Percentiles rank a stretch among this genome's conserved stretches.
Evolutionary conservation across 2,329 filamentous ascomycete genomes (phyloP).

Genomic region (Aspergillus pseudoterreus): DNA sequence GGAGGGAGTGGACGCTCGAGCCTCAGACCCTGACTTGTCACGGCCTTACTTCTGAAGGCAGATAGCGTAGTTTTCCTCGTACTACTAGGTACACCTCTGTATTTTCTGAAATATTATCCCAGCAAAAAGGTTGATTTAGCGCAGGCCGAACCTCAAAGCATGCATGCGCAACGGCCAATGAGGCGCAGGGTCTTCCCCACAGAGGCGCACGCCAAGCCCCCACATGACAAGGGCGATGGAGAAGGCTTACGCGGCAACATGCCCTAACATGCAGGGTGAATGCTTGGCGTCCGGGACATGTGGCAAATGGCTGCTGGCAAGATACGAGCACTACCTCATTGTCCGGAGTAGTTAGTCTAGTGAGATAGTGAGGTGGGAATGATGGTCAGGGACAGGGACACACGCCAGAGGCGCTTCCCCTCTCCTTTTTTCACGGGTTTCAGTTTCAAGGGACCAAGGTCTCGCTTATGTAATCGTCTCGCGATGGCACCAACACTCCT

Average conservation of each 20-base stretch:
- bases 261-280: constrained; percentile 10
- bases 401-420: not conserved
- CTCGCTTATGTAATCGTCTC: not conserved
- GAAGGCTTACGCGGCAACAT: constrained; percentile 22
- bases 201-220: constrained; percentile 15
- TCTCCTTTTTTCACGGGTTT: not conserved
- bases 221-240: constrained; percentile 22
- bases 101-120: not conserved
- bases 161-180: not conserved
- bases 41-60: not conserved
- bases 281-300: constrained; percentile 14
- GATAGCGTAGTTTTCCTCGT: no score
- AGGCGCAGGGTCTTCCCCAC: constrained; percentile 10
- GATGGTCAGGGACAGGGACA: not conserved
- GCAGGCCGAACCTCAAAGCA: not conserved
- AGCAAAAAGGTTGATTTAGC: not conserved
- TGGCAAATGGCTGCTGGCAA: constrained; percentile 7
- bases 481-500: not conserved
- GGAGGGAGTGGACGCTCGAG: not conserved
- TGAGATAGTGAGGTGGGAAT: not conserved
- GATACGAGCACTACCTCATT: not conserved
- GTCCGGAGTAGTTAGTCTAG: no score
- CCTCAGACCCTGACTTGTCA: constrained; percentile 3
- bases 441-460: no score
- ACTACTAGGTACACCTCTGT: no score